Conservation (phyloP, 1,284 basidiomycete genomes). For the Pholiota adiposa region DNA sequence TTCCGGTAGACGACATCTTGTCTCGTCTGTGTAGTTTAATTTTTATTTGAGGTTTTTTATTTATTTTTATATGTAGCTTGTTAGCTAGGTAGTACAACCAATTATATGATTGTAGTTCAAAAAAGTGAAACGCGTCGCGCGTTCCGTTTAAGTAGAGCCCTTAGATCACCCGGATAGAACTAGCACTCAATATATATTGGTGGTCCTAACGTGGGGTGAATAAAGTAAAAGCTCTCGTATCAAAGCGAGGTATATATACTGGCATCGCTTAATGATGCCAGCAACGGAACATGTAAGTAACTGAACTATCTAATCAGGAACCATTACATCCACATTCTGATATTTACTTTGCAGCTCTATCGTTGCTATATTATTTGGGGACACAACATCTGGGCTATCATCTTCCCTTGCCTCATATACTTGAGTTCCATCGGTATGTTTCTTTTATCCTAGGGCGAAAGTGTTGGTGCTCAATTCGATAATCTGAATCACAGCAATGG, state of each 20-base stretch:
- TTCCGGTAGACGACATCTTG: too few relatives aligned
- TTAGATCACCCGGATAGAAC: background rate
- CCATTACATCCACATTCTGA: background rate
- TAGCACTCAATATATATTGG: background rate
- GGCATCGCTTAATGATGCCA: background rate
- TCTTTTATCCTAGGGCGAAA: too few relatives aligned
- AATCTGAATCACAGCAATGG: constrained; percentile 12
- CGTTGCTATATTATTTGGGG: constrained; percentile 28
- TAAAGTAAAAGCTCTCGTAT: too few relatives aligned
- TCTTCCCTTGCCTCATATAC: constrained; percentile 25
- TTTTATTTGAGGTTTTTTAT: too few relatives aligned
- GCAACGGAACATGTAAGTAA: background rate
- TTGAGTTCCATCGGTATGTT: constrained; percentile 25
- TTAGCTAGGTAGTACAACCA: too few relatives aligned
- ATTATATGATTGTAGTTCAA: too few relatives aligned
- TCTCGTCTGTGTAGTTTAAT: too few relatives aligned
- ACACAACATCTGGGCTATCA: constrained; percentile 20
- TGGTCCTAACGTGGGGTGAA: background rate
- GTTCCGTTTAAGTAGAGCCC: background rate
- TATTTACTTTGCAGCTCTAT: constrained; percentile 20
- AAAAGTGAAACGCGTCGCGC: too few relatives aligned
- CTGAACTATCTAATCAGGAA: too few relatives aligned
- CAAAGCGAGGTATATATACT: background rate
- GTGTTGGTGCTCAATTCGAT: too few relatives aligned
- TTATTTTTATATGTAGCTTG: too few relatives aligned